Conservation (phyloP, 31 red algal species). For the Endocladia muricata region DNA sequence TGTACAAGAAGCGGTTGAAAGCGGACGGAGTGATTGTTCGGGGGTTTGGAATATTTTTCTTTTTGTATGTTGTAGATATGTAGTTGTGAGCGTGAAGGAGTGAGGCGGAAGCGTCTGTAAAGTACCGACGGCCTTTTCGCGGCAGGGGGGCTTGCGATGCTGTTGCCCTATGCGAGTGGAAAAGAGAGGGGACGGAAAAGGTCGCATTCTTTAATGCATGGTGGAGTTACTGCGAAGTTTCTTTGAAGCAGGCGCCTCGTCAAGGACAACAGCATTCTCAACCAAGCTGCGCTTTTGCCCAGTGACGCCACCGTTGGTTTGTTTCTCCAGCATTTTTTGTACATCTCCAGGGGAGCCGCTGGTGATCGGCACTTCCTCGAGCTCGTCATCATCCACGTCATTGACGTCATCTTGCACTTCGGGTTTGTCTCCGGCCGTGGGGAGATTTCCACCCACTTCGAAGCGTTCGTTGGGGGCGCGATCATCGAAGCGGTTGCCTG, state of each 20-base stretch:
- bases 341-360: not conserved
- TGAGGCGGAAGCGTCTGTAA: not conserved
- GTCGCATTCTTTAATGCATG: too few species aligned
- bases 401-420: conserved; percentile 9
- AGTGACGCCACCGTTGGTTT: not conserved
- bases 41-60: not conserved
- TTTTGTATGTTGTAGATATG: not conserved
- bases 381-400: conserved; percentile 27
- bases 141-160: not conserved
- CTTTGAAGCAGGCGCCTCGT: not conserved
- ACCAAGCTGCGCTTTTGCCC: not conserved
- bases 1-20: not conserved
- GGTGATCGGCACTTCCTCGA: conserved; percentile 19
- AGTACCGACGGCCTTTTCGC: not conserved
- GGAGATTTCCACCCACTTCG: conserved; percentile 25
- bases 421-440: not conserved
- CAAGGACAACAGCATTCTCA: not conserved
- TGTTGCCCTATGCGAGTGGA: too few species aligned
- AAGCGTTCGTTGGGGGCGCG: conserved; percentile 15
- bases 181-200: too few species aligned
- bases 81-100: not conserved
- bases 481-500: conserved; percentile 4
- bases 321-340: not conserved
- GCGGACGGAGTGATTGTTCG: not conserved
- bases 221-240: too few species aligned